phyloP scores from a whole-genome alignment of 192 early-diverging fungal species.

The Nowakowskiella sp. region DNA sequence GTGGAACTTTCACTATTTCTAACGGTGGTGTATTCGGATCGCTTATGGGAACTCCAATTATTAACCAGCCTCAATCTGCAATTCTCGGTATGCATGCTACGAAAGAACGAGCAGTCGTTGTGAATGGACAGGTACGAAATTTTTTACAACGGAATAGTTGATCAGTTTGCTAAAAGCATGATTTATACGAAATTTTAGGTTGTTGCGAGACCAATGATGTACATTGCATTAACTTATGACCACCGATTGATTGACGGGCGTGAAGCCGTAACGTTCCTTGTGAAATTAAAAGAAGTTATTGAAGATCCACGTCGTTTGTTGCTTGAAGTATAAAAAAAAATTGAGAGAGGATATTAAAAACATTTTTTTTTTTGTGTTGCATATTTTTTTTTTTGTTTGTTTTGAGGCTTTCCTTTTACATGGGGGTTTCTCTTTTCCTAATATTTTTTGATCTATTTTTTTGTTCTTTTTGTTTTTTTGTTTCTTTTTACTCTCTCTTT shows the following conservation, averaged over 20 bases:
- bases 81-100: conserved; percentile 98
- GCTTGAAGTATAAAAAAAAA: conserved; percentile 68
- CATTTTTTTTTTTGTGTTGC: too few species aligned
- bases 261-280: conserved; percentile 97
- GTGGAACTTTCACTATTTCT: conserved; percentile 98
- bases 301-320: conserved; percentile 93
- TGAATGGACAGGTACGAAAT: conserved; percentile 73
- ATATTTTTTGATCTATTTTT: too few species aligned
- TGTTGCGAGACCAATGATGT: conserved; percentile 92
- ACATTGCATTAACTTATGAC: conserved; percentile 95
- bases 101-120: conserved; percentile 91
- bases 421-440: too few species aligned
- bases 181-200: conserved; percentile 20
- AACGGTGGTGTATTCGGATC: conserved; percentile 99
- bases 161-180: conserved; percentile 1
- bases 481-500: too few species aligned
- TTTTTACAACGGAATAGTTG: conserved; percentile 6
- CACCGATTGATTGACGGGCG: conserved; percentile 98
- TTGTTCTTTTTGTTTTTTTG: too few species aligned
- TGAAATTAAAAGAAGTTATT: conserved; percentile 91
- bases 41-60: conserved; percentile 94
- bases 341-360: too few species aligned
- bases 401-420: too few species aligned
- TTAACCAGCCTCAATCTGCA: conserved; percentile 94
- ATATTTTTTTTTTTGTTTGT: too few species aligned